Evolutionary conservation across 148 eudicot species (phyloP).

Genomic region (Beta vulgaris): DNA sequence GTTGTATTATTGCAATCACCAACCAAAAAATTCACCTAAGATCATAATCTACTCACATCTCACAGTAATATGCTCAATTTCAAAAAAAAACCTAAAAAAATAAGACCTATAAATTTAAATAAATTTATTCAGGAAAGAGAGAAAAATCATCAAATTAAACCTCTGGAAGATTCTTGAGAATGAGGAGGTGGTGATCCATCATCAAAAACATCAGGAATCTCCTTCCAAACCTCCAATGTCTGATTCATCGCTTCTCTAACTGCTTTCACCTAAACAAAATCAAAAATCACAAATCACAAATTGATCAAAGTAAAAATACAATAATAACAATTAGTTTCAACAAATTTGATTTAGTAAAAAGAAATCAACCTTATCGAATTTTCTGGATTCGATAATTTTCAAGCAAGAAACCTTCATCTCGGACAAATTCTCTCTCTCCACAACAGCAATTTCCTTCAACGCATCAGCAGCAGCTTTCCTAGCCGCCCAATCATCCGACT

Average conservation of each 20-base stretch:
- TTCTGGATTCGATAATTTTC: constrained; percentile 71
- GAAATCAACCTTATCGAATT: constrained; percentile 65
- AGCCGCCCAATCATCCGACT: constrained; percentile 80
- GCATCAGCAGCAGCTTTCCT: constrained; percentile 85
- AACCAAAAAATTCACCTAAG: background rate
- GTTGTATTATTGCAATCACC: too few relatives aligned
- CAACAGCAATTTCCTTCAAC: constrained; percentile 56
- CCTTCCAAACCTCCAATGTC: constrained; percentile 77
- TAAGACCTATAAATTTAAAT: too few relatives aligned
- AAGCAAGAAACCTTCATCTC: constrained; percentile 60
- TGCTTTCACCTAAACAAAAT: constrained; percentile 61
- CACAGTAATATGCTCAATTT: background rate
- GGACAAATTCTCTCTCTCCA: constrained; percentile 48
- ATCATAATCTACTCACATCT: background rate
- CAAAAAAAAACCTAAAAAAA: background rate
- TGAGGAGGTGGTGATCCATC: constrained; percentile 55
- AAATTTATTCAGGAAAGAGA: too few relatives aligned
- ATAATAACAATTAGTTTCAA: background rate
- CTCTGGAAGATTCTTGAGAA: constrained; percentile 57
- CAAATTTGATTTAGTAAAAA: background rate
- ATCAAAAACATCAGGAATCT: constrained; percentile 67
- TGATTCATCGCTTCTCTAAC: constrained; percentile 81
- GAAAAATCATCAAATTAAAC: constrained; percentile 29
- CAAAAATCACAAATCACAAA: constrained; percentile 11
- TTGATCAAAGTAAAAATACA: constrained; percentile 7